Evolutionary conservation across 768 basidiomycete species (phyloP).

Genomic region (Tylopilus cervinicoccineus): DNA sequence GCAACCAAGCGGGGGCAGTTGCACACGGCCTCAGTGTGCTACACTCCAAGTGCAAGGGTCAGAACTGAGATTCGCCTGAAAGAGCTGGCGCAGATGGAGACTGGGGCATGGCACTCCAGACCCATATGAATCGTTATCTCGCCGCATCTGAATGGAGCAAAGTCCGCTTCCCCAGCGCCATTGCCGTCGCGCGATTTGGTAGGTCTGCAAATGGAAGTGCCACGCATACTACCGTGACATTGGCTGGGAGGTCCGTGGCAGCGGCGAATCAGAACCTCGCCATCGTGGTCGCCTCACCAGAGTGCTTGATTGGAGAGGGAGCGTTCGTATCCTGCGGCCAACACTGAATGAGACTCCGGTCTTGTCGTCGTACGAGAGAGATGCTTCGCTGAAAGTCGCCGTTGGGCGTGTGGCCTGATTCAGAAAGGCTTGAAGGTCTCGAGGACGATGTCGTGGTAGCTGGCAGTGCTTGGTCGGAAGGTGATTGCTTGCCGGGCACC

Average conservation of each 20-base stretch:
- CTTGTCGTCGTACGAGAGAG: neutral
- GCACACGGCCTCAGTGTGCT: too few relatives aligned
- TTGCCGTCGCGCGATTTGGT: neutral
- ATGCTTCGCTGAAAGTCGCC: neutral
- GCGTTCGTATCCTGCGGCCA: too few relatives aligned
- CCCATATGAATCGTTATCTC: neutral
- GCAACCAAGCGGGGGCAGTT: too few relatives aligned
- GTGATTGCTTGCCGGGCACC: too few relatives aligned
- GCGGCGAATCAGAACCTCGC: neutral
- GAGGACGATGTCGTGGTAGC: too few relatives aligned
- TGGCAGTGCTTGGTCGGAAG: too few relatives aligned
- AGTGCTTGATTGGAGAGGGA: neutral
- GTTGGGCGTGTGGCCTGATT: neutral
- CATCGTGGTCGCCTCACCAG: neutral
- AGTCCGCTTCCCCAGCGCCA: neutral
- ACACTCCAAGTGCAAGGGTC: too few relatives aligned
- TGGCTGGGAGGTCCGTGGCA: neutral
- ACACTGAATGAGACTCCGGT: too few relatives aligned
- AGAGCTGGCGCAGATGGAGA: neutral
- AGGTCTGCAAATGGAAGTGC: neutral
- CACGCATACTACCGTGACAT: too few relatives aligned
- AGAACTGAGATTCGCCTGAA: neutral
- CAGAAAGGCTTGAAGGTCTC: too few relatives aligned
- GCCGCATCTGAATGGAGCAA: constrained; percentile 5
- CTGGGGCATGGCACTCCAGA: constrained; percentile 1